phyloP scores from a whole-genome alignment of 169 alveolate genomes.

The Eimeria praecox region DNA sequence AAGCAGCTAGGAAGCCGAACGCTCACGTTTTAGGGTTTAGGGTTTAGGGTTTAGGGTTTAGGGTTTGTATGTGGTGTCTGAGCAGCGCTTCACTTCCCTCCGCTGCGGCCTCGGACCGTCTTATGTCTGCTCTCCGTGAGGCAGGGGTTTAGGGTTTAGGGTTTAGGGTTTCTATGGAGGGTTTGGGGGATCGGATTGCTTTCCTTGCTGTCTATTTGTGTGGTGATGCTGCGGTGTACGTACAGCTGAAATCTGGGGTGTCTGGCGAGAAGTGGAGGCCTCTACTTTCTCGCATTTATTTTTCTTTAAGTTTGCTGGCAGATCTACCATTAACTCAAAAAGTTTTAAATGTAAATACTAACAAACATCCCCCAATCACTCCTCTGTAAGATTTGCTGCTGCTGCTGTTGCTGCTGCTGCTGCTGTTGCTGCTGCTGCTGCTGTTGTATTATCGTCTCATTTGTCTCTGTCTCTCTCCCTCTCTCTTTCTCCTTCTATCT shows the following conservation, averaged over 20 bases:
- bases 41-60: slow-evolving; percentile 58
- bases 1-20: neutral
- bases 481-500: neutral
- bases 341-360: neutral
- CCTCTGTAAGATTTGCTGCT: neutral
- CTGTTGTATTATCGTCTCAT: neutral
- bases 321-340: neutral
- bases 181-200: neutral
- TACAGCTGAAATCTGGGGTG: neutral
- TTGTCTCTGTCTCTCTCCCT: neutral
- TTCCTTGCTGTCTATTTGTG: neutral
- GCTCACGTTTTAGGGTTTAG: neutral
- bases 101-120: neutral
- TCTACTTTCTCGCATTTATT: slow-evolving; percentile 1
- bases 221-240: neutral
- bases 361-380: neutral
- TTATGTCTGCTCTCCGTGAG: neutral
- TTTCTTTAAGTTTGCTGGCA: neutral
- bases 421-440: neutral
- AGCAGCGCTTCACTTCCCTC: neutral
- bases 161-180: neutral
- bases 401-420: neutral
- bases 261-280: neutral
- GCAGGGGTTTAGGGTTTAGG: neutral
- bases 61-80: slow-evolving; percentile 20